Conservation (phyloP, 768 basidiomycete genomes). For the Scleroderma bovista region DNA sequence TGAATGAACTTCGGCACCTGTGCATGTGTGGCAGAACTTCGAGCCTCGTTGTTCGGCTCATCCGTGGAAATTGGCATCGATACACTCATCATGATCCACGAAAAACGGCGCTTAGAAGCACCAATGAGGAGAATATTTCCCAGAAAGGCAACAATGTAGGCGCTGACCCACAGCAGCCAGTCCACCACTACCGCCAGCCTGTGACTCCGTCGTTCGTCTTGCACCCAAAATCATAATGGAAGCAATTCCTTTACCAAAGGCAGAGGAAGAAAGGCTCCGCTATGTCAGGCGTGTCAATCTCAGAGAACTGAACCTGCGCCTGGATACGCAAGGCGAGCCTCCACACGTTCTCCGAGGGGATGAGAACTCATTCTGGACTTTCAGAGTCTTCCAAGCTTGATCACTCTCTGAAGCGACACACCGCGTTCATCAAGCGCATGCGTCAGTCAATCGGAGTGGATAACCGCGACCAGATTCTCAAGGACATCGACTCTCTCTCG, state of each 20-base stretch:
- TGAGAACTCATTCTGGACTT: constrained; percentile 5
- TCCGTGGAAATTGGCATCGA: no score
- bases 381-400: constrained; percentile 76
- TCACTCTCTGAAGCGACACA: constrained; percentile 94
- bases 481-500: constrained; percentile 85
- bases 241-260: constrained; percentile 24
- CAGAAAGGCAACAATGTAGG: background rate
- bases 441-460: constrained; percentile 79
- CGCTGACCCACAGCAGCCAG: background rate
- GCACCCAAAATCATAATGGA: constrained; percentile 18
- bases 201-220: no score
- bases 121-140: background rate
- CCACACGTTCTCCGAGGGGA: background rate
- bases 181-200: no score
- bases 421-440: constrained; percentile 90
- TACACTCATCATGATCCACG: no score
- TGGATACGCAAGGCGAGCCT: constrained; percentile 42
- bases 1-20: no score
- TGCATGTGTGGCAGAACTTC: no score
- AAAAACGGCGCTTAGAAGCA: no score
- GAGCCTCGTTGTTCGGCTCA: no score
- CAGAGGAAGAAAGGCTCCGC: constrained; percentile 48
- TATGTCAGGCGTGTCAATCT: constrained; percentile 53
- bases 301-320: constrained; percentile 50
- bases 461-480: constrained; percentile 81